Conservation (phyloP, 2,329 filamentous ascomycete species). For the Neodidymelliopsis sp. region DNA sequence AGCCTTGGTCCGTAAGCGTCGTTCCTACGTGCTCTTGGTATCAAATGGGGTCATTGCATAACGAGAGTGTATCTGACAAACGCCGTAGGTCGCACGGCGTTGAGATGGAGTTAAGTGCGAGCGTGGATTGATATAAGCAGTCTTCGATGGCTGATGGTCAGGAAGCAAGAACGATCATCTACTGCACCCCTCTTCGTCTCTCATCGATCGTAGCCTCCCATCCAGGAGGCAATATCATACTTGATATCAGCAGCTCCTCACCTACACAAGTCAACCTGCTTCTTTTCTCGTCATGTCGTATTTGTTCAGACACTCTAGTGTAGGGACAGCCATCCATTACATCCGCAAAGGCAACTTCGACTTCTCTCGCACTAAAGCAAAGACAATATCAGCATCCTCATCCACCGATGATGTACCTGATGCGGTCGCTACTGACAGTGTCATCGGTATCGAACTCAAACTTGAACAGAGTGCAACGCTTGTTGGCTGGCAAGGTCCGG, state of each 20-base stretch:
- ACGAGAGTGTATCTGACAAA: slow-evolving; percentile 8
- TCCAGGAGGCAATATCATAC: background rate
- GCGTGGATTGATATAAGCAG: slow-evolving; percentile 9
- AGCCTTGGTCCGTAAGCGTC: slow-evolving; percentile 4
- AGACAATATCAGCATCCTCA: slow-evolving; percentile 25
- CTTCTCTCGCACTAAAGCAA: slow-evolving; percentile 23
- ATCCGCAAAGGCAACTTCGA: slow-evolving; percentile 31
- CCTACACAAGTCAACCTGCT: no score
- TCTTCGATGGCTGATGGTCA: no score
- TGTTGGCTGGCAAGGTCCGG: slow-evolving; percentile 51
- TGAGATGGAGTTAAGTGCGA: slow-evolving; percentile 14
- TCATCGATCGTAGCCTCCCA: background rate
- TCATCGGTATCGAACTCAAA: slow-evolving; percentile 28
- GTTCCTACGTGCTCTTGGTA: background rate
- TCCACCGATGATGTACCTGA: slow-evolving; percentile 29
- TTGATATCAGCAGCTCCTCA: background rate
- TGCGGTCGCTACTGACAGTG: slow-evolving; percentile 19
- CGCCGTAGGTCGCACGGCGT: slow-evolving; percentile 7
- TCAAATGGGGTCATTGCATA: background rate
- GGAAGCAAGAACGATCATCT: background rate
- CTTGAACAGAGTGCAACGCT: slow-evolving; percentile 36
- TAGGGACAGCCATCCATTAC: slow-evolving; percentile 29
- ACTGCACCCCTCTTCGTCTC: background rate
- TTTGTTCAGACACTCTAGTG: slow-evolving; percentile 28
- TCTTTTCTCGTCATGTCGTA: slow-evolving; percentile 26